Conservation (phyloP, 306 rosid genomes). For the Pueraria montana region DNA sequence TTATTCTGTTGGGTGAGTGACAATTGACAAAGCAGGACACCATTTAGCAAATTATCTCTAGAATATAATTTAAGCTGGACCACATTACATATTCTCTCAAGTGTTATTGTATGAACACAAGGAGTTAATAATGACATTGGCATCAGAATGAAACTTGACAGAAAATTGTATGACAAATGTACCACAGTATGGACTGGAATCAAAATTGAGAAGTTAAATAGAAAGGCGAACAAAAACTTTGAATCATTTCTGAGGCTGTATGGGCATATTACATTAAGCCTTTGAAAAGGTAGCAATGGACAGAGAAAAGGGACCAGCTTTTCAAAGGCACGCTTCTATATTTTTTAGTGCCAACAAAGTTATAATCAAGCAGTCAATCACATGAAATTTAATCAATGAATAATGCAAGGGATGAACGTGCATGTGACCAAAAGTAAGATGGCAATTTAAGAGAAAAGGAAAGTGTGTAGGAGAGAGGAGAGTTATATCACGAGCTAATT, state of each 20-base stretch:
- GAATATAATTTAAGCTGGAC: neutral
- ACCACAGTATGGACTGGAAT: neutral
- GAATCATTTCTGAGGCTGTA: slow-evolving; percentile 16
- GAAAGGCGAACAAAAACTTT: neutral
- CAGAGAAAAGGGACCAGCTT: slow-evolving; percentile 23
- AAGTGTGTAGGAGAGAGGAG: neutral
- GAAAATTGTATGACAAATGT: neutral
- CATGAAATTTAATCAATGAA: slow-evolving; percentile 7
- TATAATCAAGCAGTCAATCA: slow-evolving; percentile 32
- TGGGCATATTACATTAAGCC: slow-evolving; percentile 4
- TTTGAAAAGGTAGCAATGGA: slow-evolving; percentile 15
- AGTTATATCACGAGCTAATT: slow-evolving; percentile 32
- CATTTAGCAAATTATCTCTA: neutral
- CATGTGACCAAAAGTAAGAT: slow-evolving; percentile 2
- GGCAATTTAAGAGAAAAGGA: neutral
- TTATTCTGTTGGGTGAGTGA: neutral
- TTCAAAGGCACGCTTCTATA: slow-evolving; percentile 17
- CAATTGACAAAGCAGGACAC: neutral
- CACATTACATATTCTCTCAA: neutral
- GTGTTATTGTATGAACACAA: neutral
- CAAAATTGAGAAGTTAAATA: slow-evolving; percentile 11
- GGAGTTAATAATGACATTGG: neutral
- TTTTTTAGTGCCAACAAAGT: neutral
- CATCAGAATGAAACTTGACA: neutral
- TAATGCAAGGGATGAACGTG: slow-evolving; percentile 32